Percentiles rank a stretch among this genome's conserved stretches.
phyloP scores from a whole-genome alignment of 2,329 filamentous ascomycete genomes.

The Aspergillus udagawae region DNA sequence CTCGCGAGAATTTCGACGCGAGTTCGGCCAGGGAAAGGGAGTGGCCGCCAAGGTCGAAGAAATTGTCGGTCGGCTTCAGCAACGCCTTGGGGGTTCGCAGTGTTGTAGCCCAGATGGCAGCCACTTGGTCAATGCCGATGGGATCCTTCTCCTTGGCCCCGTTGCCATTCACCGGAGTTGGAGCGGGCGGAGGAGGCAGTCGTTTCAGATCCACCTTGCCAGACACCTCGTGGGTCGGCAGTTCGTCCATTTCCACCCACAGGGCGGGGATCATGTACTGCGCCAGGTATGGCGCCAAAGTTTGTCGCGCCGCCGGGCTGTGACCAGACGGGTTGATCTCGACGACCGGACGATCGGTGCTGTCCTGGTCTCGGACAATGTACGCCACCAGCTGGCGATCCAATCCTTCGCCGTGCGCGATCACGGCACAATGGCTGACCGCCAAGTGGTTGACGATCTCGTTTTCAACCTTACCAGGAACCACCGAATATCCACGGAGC shows the following conservation, averaged over 20 bases:
- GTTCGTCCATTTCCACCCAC: slow-evolving; percentile 67
- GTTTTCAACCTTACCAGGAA: slow-evolving; percentile 72
- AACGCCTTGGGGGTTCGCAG: slow-evolving; percentile 60
- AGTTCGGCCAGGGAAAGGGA: slow-evolving; percentile 74
- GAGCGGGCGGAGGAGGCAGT: slow-evolving; percentile 61
- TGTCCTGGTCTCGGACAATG: slow-evolving; percentile 63
- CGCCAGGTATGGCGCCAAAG: slow-evolving; percentile 63
- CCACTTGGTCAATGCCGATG: slow-evolving; percentile 63
- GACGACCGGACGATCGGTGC: slow-evolving; percentile 54
- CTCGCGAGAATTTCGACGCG: slow-evolving; percentile 63
- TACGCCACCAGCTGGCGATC: slow-evolving; percentile 74
- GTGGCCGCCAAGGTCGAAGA: slow-evolving; percentile 78
- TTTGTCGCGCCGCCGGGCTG: slow-evolving; percentile 64
- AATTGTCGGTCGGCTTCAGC: slow-evolving; percentile 67
- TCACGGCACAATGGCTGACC: slow-evolving; percentile 67
- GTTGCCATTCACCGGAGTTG: slow-evolving; percentile 42
- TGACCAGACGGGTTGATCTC: slow-evolving; percentile 68
- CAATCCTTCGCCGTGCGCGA: slow-evolving; percentile 71
- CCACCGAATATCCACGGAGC: slow-evolving; percentile 72
- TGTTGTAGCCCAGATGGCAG: slow-evolving; percentile 67
- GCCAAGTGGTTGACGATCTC: slow-evolving; percentile 66
- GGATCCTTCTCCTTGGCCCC: slow-evolving; percentile 55
- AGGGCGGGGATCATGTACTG: slow-evolving; percentile 80
- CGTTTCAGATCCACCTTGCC: slow-evolving; percentile 73
- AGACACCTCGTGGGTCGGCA: slow-evolving; percentile 74